These are phyloP conservation scores for Amborella trichopoda DNA, from an alignment of 164 flowering plant species.

Conservation along the genomic window DNA sequence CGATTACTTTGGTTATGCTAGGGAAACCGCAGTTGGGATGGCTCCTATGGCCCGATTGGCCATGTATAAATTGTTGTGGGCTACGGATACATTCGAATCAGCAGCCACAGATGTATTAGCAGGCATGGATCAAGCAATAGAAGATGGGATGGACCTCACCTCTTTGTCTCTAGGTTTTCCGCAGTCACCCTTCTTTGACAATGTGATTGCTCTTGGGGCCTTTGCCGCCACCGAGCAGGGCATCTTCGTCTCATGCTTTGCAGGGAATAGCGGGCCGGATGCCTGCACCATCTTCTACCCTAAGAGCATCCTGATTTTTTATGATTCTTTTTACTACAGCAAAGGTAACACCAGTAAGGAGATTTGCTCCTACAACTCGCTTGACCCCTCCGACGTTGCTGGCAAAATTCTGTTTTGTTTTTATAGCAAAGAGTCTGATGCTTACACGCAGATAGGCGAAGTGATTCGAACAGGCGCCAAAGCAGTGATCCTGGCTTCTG, in stretches of 20 bases:
- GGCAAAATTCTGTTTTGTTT: too few relatives aligned
- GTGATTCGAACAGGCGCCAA: too few relatives aligned
- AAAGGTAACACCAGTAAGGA: conserved; percentile 19
- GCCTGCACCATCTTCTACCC: conserved; percentile 13
- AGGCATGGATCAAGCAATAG: too few relatives aligned
- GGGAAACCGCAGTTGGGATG: conserved; percentile 8
- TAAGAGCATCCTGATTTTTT: conserved; percentile 14
- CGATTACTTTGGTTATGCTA: too few relatives aligned
- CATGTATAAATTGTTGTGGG: conserved; percentile 5
- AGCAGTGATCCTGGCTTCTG: conserved; percentile 16
- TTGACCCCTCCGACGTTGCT: conserved; percentile 20
- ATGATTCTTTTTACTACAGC: conserved; percentile 19
- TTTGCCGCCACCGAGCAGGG: too few relatives aligned
- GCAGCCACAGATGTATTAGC: conserved; percentile 5
- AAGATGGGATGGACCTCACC: too few relatives aligned
- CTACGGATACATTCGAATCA: background rate
- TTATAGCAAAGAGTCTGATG: too few relatives aligned
- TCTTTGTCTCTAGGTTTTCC: conserved; percentile 9
- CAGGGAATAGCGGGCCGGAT: conserved; percentile 11
- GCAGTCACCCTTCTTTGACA: background rate
- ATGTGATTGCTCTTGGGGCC: too few relatives aligned
- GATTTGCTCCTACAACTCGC: conserved; percentile 7
- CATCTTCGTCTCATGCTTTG: conserved; percentile 14
- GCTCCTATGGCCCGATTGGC: conserved; percentile 5
- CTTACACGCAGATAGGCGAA: too few relatives aligned